Evolutionary conservation across 495 filamentous ascomycete genomes (phyloP), one percentile per base, ranked within the genome.

Genomic region (Gamarada debralockiae): DNA sequence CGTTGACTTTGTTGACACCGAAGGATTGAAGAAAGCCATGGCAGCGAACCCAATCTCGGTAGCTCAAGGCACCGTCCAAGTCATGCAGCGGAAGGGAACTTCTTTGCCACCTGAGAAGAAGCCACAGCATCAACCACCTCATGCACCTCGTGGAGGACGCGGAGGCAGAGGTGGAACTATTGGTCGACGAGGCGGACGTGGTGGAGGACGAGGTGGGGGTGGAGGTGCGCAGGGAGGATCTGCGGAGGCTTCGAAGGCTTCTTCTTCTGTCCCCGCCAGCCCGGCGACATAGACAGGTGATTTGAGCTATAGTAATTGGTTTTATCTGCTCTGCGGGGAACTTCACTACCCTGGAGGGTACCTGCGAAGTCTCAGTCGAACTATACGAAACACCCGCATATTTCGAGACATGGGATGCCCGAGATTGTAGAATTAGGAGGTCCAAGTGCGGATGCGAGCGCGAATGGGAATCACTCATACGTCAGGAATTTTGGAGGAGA

Each of bases 61-160:
- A 9, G 91, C 85, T 10, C 86, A 92, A 68, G 90, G 89, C 8
- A 84, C 86, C 5, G 89, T 96, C 6, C 86, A 91, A 58, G 87
- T 96, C 10, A 70, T 95, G 12, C 90, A 96, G 70, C 74, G 87
- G 46, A 91, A 90, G 70, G 81, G 85, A 42, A 66, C 65, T 40
- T 34, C 57, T 24, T 22, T 58, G 21, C 40, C 55, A 21, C 58
- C 51, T 15, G 50, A 66, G 61, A 59, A 56, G 44, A 62, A 62
- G 34, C 47, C 52, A 15, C 29, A 34, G 9, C 34, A 50, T 33
- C 51, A 49, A 18, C n/a, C 48, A 17, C 48, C 59, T 13, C 50
- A 61, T 40, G 50, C 54, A 54, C 48, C 53, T 50, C 56, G 67
- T 2, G 71, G 74, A 42, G 70, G 70, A 10, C 69, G 74, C 46